Percentiles rank a stretch among this genome's conserved stretches.
Evolutionary conservation across 805 yeast species (phyloP).

Genomic region (Yamadazyma laniorum): DNA sequence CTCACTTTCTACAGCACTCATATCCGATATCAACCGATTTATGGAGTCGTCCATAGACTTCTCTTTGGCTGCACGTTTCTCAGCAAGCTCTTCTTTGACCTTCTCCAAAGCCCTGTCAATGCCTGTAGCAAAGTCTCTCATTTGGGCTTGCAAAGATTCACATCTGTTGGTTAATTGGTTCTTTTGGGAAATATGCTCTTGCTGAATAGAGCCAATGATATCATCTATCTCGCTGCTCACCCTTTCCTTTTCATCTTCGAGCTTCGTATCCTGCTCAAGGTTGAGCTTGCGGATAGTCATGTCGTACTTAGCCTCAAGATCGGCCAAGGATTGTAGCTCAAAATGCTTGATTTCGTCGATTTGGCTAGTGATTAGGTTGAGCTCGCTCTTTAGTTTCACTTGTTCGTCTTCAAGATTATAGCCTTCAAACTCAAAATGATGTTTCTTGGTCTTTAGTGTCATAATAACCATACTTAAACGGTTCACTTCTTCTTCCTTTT

Average conservation of each 20-base stretch:
- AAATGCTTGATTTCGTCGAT: conserved; percentile 27
- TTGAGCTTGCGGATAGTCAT: conserved; percentile 21
- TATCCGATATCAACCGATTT: conserved; percentile 10
- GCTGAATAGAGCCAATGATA: conserved; percentile 33
- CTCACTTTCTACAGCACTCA: neutral
- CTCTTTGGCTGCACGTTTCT: conserved; percentile 6
- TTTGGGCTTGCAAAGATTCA: conserved; percentile 15
- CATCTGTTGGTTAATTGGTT: conserved; percentile 15
- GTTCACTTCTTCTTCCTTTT: conserved; percentile 18
- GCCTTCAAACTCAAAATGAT: conserved; percentile 35
- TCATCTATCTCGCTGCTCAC: conserved; percentile 35
- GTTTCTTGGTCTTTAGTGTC: conserved; percentile 36
- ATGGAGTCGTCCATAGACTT: conserved; percentile 5
- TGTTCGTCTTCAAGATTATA: conserved; percentile 33
- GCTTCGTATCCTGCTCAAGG: conserved; percentile 19
- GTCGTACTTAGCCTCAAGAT: conserved; percentile 23
- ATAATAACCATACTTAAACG: conserved; percentile 19
- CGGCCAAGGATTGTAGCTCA: conserved; percentile 22
- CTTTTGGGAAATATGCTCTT: conserved; percentile 28
- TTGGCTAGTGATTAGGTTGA: conserved; percentile 32
- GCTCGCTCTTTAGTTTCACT: conserved; percentile 35
- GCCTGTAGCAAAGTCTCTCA: conserved; percentile 6
- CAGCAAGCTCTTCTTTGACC: conserved; percentile 2
- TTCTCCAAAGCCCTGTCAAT: conserved; percentile 3
- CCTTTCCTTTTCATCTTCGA: conserved; percentile 26